Percentiles rank a stretch among this genome's conserved stretches.
phyloP scores from a whole-genome alignment of 2,329 filamentous ascomycete genomes.

The Lasiodiplodia citricola region DNA sequence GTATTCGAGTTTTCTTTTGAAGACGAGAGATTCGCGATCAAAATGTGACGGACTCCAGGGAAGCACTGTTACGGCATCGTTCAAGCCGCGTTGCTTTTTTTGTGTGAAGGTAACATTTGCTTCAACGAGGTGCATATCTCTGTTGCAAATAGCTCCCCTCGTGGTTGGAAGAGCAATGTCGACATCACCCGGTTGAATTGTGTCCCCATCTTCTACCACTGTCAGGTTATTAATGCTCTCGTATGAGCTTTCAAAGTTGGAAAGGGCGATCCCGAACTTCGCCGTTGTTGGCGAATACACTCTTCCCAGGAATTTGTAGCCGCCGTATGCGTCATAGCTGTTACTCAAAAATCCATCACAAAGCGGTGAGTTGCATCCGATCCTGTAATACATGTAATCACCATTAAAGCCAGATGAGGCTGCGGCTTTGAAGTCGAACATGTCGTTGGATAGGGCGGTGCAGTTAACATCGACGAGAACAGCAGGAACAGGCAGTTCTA shows the following conservation, averaged over 20 bases:
- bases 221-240: neutral
- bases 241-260: neutral
- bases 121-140: neutral
- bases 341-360: neutral
- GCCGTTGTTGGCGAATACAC: neutral
- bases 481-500: neutral
- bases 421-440: neutral
- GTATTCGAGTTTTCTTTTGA: neutral
- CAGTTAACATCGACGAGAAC: neutral
- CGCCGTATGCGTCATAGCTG: neutral
- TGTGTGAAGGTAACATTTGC: neutral
- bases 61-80: neutral
- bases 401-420: neutral
- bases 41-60: neutral
- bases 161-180: neutral
- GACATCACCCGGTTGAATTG: neutral
- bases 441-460: neutral
- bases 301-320: neutral
- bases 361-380: neutral
- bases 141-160: neutral
- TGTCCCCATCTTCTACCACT: neutral
- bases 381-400: neutral
- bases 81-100: neutral
- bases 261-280: neutral
- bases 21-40: neutral